Evolutionary conservation across 768 basidiomycete species (phyloP).

Genomic region (Agaricus sinodeliciosus): DNA sequence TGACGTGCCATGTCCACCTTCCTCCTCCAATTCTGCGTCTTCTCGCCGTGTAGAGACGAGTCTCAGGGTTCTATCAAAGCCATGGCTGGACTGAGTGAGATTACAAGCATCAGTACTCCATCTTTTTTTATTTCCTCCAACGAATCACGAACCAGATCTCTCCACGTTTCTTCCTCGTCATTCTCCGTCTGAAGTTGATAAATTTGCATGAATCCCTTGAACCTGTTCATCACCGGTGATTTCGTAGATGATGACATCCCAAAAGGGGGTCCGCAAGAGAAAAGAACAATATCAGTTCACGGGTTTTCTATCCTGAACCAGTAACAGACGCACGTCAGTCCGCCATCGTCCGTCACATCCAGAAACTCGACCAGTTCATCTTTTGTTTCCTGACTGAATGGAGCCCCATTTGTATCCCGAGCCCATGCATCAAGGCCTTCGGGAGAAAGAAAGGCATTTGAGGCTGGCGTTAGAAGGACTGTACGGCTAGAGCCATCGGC

Average conservation of each 20-base stretch:
- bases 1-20: conserved; percentile 1
- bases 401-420: conserved; percentile 72
- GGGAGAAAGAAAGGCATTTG: conserved; percentile 49
- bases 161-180: conserved; percentile 82
- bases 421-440: conserved; percentile 73
- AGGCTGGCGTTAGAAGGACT: conserved; percentile 38
- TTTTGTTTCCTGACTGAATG: conserved; percentile 73
- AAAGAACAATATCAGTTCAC: not conserved
- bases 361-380: conserved; percentile 72
- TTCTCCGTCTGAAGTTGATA: conserved; percentile 83
- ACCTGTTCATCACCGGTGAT: conserved; percentile 29
- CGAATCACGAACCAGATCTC: conserved; percentile 53
- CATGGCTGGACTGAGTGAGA: conserved; percentile 54
- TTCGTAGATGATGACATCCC: not conserved
- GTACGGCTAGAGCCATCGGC: conserved; percentile 8
- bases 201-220: conserved; percentile 77
- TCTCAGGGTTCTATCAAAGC: conserved; percentile 62
- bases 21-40: conserved; percentile 28
- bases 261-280: not conserved
- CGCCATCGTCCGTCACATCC: conserved; percentile 65
- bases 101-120: not conserved
- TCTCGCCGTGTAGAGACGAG: conserved; percentile 53
- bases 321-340: conserved; percentile 56
- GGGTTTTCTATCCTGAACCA: not conserved
- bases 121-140: not conserved